Base-by-base conservation (phyloP, 78 protist species). In the Dictyostelium discoideum region DNA sequence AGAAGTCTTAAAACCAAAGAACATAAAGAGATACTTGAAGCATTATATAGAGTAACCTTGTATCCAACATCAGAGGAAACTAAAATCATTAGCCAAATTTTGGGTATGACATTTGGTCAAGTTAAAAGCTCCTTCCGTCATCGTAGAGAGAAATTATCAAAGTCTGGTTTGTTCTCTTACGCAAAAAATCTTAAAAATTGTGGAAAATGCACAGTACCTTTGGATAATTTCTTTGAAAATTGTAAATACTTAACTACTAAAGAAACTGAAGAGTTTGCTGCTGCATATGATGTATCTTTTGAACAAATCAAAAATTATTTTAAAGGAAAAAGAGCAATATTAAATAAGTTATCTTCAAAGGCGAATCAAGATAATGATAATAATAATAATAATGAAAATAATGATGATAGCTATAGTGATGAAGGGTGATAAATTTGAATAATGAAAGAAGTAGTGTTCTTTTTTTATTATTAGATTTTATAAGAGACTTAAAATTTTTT, bases 11-110 rank as follows among this genome's bases (percentile, higher is more conserved):
- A 67, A 67, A 24, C 76, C 14, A 67, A 67, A 67, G 37, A 24
- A 24, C 76, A 67, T n/a, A 67, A 67, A 67, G 76, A 67, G 14
- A 67, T 67, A 67, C 32, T 67, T 9, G 76, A 67, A 67, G 29
- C 76, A 67, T 26, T 67, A 24, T 67, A 67, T 67, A 67, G 37
- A 67, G 76, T 67, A 24, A 67, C 76, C 26, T 26, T 67, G 26
- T 67, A 67, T 67, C 76, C 76, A 67, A 67, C 76, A 24, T n/a
- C 76, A 3, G 76, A 67, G 9, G 76, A 67, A 67, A 67, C 76
- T 1, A 6, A 8, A 1, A 67, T 24, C 32, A 67, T 67, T 67
- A 67, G 76, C 24, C 26, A 67, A 22, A 67, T 24, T 9, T 67
- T 67, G 24, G 32, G 24, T 67, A 24, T 67, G 32, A 67, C 76